Percentiles rank a stretch among this genome's conserved stretches.
Conservation (phyloP, 495 filamentous ascomycete genomes). For the Bacidia gigantensis region DNA sequence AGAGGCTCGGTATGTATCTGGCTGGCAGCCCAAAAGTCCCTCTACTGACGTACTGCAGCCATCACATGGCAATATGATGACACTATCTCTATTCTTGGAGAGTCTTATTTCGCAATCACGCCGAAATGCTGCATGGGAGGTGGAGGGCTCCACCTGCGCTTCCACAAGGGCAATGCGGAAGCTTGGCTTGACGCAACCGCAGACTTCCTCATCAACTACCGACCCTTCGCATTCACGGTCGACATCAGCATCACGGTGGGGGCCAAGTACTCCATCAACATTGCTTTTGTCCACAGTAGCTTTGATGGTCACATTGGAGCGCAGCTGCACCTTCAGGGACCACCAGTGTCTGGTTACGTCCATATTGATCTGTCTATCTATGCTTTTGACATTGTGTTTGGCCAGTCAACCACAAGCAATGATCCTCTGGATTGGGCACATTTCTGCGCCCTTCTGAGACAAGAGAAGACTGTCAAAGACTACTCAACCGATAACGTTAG, state of each 20-base stretch:
- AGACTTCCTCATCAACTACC: conserved; percentile 38
- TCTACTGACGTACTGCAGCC: too few relatives aligned
- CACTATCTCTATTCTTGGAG: conserved; percentile 25
- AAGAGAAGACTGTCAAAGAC: background rate
- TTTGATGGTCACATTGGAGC: conserved; percentile 28
- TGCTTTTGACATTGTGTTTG: conserved; percentile 32
- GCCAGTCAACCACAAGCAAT: conserved; percentile 9
- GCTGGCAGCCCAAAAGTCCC: too few relatives aligned
- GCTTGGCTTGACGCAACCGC: conserved; percentile 33
- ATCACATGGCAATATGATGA: conserved; percentile 24
- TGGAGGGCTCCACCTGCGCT: conserved; percentile 20
- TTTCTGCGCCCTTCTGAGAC: background rate
- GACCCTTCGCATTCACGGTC: conserved; percentile 33
- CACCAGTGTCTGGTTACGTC: conserved; percentile 22
- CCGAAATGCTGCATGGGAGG: conserved; percentile 39
- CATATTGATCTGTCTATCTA: conserved; percentile 32
- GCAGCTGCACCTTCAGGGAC: conserved; percentile 26
- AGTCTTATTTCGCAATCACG: conserved; percentile 41
- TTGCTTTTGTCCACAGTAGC: conserved; percentile 23
- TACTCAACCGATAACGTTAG: background rate
- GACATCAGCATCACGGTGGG: conserved; percentile 28
- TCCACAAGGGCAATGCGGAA: conserved; percentile 22
- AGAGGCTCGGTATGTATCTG: background rate
- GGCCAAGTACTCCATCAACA: conserved; percentile 25
- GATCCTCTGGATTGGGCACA: background rate